Base-by-base conservation (phyloP, 2,329 filamentous ascomycete species). In the Emmonsiellopsis sp. region DNA sequence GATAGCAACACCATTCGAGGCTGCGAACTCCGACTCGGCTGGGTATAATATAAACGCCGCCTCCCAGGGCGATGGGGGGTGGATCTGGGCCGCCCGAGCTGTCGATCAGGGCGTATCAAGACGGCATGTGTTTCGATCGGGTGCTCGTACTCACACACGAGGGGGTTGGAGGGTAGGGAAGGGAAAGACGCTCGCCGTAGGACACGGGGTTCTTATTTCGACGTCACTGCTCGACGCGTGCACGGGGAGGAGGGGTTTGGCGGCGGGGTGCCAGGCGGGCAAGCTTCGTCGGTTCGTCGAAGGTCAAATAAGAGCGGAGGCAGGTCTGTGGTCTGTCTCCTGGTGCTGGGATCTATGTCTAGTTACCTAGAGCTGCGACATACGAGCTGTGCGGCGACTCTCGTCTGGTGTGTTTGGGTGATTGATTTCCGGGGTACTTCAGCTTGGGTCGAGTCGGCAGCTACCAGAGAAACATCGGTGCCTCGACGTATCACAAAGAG, bases 51-150 rank as follows among this genome's bases (percentile, higher is more conserved):
- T 38, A 49, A 49, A 30, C 13, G 20, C 20, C 20, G 20, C 20
- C 20, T 26, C 10, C 15, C 34, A 49, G 15, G 15, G 46, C 46
- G 7, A 31, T 32, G 46, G 34, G 34, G 26, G 16, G 47, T 49
- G 35, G 35, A 40, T 49, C 35, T 49, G 35, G 46, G 34, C 47
- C 35, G 47, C 47, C 47, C 47, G 47, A 34, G 11, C 34, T 41
- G 20, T 40, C 34, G 47, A 49, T 49, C 45, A 38, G 20, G 20
- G 6, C 20, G 34, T 40, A 37, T 40, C 47, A 30, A 49, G 47
- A 16, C 34, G 20, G 40, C 47, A 49, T 49, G 47, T 40, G 47
- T 31, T 49, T 8, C 30, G 16, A 31, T 38, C 15, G 20, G 20
- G 20, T 26, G 20, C 20, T 26, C 3, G 20, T 1, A 15, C 16